Percentiles rank a stretch among this genome's conserved stretches.
Conservation (phyloP, 257 asterid species). For the Solanum phureja region DNA sequence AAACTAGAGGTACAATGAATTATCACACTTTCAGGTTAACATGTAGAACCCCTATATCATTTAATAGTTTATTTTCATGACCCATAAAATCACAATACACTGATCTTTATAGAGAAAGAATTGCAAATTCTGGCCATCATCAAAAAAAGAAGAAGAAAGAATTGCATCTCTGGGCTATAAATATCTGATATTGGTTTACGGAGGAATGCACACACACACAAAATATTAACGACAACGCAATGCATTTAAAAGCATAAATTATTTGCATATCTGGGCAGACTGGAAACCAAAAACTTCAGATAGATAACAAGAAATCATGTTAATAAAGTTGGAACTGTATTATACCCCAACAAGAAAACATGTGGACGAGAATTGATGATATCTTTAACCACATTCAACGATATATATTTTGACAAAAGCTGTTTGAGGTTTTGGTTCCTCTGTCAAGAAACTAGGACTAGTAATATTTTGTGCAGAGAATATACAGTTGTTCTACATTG, state of each 20-base stretch:
- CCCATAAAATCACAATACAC: neutral
- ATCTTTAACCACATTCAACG: neutral
- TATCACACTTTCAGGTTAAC: neutral
- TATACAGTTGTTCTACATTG: neutral
- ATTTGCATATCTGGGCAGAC: neutral
- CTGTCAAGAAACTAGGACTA: neutral
- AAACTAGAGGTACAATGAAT: neutral
- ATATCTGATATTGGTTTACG: neutral
- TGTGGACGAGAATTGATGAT: neutral
- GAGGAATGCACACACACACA: no score
- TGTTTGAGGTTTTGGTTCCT: neutral
- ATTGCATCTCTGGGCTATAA: neutral
- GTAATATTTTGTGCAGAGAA: no score
- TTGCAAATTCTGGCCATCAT: no score
- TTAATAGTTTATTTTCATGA: neutral
- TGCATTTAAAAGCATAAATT: neutral
- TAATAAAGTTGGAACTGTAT: neutral
- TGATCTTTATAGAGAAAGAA: neutral
- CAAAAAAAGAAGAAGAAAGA: neutral
- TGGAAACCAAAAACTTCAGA: neutral
- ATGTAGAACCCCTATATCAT: neutral
- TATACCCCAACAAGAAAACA: neutral
- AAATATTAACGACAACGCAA: neutral
- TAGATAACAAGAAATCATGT: neutral
- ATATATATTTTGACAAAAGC: neutral